Conservation (phyloP, 495 filamentous ascomycete species). For the Penicillium salamii region DNA sequence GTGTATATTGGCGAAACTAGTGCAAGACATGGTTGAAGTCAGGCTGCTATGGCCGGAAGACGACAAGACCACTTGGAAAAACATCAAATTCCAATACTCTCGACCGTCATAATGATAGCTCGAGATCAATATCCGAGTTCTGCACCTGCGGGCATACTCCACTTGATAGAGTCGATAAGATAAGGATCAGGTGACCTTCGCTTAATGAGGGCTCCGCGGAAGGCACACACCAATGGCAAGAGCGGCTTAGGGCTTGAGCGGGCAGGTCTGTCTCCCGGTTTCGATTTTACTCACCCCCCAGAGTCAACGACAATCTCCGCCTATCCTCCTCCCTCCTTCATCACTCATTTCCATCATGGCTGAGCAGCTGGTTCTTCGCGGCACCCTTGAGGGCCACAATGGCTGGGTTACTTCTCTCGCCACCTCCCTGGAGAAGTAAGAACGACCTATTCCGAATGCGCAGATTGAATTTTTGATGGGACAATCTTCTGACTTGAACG, state of each 20-base stretch:
- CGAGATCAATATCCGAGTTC: no score
- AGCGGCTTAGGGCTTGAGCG: slow-evolving; percentile 42
- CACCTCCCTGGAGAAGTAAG: slow-evolving; percentile 98
- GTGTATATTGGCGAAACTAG: no score
- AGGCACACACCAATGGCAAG: slow-evolving; percentile 34
- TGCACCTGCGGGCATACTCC: no score
- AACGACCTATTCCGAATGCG: slow-evolving; percentile 22
- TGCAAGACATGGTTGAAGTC: no score
- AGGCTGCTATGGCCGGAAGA: no score
- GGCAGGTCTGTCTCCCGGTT: slow-evolving; percentile 35
- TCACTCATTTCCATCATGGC: slow-evolving; percentile 64
- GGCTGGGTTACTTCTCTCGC: slow-evolving; percentile 77
- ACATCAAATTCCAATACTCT: no score
- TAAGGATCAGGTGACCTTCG: slow-evolving; percentile 27
- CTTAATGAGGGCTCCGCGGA: slow-evolving; percentile 40
- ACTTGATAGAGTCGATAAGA: neutral
- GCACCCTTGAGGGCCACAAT: slow-evolving; percentile 94
- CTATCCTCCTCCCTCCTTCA: slow-evolving; percentile 44
- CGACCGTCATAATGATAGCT: no score
- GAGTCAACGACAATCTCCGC: slow-evolving; percentile 49
- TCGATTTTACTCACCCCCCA: slow-evolving; percentile 45
- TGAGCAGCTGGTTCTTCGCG: slow-evolving; percentile 96
- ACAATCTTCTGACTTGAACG: slow-evolving; percentile 35
- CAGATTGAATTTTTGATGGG: slow-evolving; percentile 26
- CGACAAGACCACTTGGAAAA: no score